These are phyloP conservation scores for Aureobasidium sp. DNA, from an alignment of 2,329 filamentous ascomycete species.

Conservation along the genomic window DNA sequence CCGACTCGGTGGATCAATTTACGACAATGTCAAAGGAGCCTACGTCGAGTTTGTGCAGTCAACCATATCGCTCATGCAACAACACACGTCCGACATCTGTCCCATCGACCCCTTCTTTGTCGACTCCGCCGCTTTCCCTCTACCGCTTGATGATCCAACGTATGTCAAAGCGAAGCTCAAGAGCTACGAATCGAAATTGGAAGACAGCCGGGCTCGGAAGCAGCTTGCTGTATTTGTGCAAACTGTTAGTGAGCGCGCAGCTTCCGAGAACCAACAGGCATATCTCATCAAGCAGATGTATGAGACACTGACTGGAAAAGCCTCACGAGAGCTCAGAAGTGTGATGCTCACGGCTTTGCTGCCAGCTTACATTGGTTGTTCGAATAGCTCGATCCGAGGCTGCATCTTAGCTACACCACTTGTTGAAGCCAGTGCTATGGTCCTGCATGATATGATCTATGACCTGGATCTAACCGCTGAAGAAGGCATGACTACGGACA, in stretches of 20 bases:
- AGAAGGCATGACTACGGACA: conserved; percentile 38
- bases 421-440: conserved; percentile 50
- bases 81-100: conserved; percentile 65
- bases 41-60: conserved; percentile 70
- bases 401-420: conserved; percentile 62
- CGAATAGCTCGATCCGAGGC: conserved; percentile 49
- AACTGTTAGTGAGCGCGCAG: conserved; percentile 64
- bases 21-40: conserved; percentile 46
- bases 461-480: conserved; percentile 49
- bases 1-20: conserved; percentile 21
- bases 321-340: conserved; percentile 42
- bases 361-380: conserved; percentile 60
- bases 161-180: conserved; percentile 69
- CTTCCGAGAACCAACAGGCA: conserved; percentile 61
- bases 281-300: conserved; percentile 63
- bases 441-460: conserved; percentile 50
- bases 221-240: conserved; percentile 66
- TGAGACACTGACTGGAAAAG: conserved; percentile 49
- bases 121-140: conserved; percentile 64
- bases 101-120: conserved; percentile 66
- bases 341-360: conserved; percentile 61
- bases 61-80: conserved; percentile 65
- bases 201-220: conserved; percentile 53
- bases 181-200: conserved; percentile 62
- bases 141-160: conserved; percentile 65